Base-by-base conservation (phyloP, 2,329 filamentous ascomycete genomes). In the Remersonia thermophila region DNA sequence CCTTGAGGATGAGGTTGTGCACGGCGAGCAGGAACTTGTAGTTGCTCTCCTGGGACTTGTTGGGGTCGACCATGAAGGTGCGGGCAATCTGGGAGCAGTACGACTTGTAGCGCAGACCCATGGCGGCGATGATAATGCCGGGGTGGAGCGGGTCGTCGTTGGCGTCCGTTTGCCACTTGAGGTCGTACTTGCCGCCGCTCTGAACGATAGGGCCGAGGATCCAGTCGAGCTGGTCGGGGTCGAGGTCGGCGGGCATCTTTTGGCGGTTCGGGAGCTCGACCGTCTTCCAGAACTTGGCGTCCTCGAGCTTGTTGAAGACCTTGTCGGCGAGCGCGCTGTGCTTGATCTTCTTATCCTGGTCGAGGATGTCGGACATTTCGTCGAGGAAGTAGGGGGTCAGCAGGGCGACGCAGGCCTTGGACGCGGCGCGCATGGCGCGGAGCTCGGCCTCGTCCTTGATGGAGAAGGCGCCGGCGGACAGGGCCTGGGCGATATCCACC, bases 351-450 rank as follows among this genome's bases (percentile, higher is more conserved):
- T 94, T 95, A 59, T 96, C 93, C 48, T 87, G 81, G 54, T 98
- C 91, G 41, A 98, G 75, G 35, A 96, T 81, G 49, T 83, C 81
- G 34, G 89, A 94, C 87, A 98, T 96, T 57, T 95, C 87, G 55
- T 98, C 91, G 47, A 98, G 79, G 57, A 96, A 96, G 60, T 91
- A 98, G 41, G 89, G 85, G 34, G 85, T 85, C 79, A 96, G 93
- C 41, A 96, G 67, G 40, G 86, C 87, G 47, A 93, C 89, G 49
- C 87, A 95, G 32, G 91, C 89, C 55, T 91, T 83, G 37, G 91
- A 91, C 4, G 89, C 86, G 48, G 89, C 93, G 54, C 93, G 80
- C 71, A 98, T 95, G 9, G 84, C 80, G 47, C 89, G 83, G 47
- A 98, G 68, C 61, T 98, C 91, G 52, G 80, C 82, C 58, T 95